Evolutionary conservation across 2,329 filamentous ascomycete genomes (phyloP), one percentile per base, ranked within the genome.

Genomic region (Pseudomassariella vexata): DNA sequence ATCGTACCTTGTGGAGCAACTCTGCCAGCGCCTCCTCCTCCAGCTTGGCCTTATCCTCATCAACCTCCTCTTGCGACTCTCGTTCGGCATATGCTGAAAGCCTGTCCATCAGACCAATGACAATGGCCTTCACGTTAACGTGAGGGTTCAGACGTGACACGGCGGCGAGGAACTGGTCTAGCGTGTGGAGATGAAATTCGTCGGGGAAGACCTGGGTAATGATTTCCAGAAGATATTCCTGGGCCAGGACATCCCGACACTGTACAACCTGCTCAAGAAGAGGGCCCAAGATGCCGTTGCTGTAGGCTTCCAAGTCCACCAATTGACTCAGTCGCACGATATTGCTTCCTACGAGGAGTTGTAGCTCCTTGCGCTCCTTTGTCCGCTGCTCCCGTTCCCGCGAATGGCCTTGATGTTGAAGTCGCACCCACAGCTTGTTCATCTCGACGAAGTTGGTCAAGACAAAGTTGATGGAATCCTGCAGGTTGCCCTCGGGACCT

Each of bases 361-460:
- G 92, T 34, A 98, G 68, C 64, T 98, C 94, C 57, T 94, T 89
- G 48, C 92, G 75, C 65, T 98, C 92, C 51, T 92, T 88, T 36
- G 88, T 95, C 48, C 92, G 75, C 63, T 94, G 82, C 42, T 98
- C 92, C 32, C 92, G 74, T 61, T 98, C 92, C 49, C 90, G 76
- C 23, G 92, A 98, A 55, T 95, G 92, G 17, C 92, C 92, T 57
- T 98, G 92, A 59, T 98, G 92, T 58, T 98, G 92, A 53, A 96
- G 67, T 25, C 92, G 82, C 41, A 98, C 92, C 92, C 92, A 98
- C 20, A 98, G 73, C 72, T 98, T 98, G 66, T 98, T 98, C 92
- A 98, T 98, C 64, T 98, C 92, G 47, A 98, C 92, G 54, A 98
- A 98, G 52, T 98, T 98, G 39, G 92, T 98, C 53, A 98, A 66